These are phyloP conservation scores for Saccharomycopsis capsularis DNA, from an alignment of 805 yeast species.

Conservation along the genomic window DNA sequence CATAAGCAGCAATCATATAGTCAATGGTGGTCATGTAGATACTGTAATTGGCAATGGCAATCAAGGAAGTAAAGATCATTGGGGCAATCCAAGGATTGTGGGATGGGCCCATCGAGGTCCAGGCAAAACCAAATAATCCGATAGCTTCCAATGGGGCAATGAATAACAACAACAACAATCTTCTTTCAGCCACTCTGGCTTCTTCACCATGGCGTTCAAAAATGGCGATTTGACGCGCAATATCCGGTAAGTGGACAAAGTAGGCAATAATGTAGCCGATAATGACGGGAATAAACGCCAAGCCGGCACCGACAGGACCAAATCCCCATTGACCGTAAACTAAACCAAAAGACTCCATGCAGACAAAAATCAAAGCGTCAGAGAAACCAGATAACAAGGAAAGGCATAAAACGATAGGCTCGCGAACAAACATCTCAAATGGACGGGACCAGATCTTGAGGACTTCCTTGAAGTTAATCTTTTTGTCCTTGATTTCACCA, in stretches of 20 bases:
- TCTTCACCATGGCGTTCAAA: neutral
- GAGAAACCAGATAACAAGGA: conserved; percentile 6
- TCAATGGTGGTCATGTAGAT: conserved; percentile 10
- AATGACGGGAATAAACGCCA: conserved; percentile 4
- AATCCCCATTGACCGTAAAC: conserved; percentile 5
- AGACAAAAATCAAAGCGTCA: conserved; percentile 6
- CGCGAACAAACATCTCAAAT: conserved; percentile 3
- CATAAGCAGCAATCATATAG: conserved; percentile 10
- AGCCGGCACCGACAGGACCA: conserved; percentile 4
- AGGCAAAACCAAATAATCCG: conserved; percentile 7
- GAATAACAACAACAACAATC: conserved; percentile 1
- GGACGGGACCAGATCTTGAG: conserved; percentile 4
- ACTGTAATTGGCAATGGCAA: conserved; percentile 8
- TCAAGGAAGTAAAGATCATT: conserved; percentile 6
- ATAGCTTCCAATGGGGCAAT: conserved; percentile 7
- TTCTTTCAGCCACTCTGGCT: conserved; percentile 2
- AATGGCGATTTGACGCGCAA: conserved; percentile 3
- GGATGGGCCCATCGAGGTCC: conserved; percentile 5
- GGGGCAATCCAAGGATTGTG: conserved; percentile 9
- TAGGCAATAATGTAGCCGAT: conserved; percentile 2
- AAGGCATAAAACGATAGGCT: conserved; percentile 6
- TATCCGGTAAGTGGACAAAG: conserved; percentile 2
- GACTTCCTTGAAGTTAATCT: neutral
- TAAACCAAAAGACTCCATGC: conserved; percentile 3
- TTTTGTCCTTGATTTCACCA: conserved; percentile 1